phyloP scores from a whole-genome alignment of 2,329 filamentous ascomycete genomes.

The Calycina marina region DNA sequence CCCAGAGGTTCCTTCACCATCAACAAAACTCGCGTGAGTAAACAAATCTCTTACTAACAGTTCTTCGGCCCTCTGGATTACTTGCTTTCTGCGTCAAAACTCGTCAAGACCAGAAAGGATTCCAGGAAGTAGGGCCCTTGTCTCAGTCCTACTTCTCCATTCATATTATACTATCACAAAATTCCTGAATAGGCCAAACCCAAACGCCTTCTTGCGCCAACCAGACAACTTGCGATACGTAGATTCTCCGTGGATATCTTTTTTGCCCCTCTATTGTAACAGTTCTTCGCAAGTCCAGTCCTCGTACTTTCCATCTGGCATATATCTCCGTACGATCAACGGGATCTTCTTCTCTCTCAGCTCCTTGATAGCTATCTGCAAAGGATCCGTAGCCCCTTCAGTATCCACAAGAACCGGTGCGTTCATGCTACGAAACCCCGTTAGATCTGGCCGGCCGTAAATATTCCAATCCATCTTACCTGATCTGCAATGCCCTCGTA shows the following conservation, averaged over 20 bases:
- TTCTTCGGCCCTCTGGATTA: no score
- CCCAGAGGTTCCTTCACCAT: no score
- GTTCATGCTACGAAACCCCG: slow-evolving; percentile 60
- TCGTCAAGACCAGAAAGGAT: no score
- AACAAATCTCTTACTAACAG: no score
- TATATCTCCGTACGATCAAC: slow-evolving; percentile 82
- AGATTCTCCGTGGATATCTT: no score
- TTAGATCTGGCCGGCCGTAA: slow-evolving; percentile 1
- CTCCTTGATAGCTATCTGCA: slow-evolving; percentile 97
- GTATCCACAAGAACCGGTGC: slow-evolving; percentile 92
- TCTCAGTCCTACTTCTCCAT: no score
- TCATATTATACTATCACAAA: no score
- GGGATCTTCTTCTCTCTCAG: slow-evolving; percentile 98
- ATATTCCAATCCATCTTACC: slow-evolving; percentile 46
- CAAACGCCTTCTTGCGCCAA: slow-evolving; percentile 21
- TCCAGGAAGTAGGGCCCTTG: no score
- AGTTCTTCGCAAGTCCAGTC: slow-evolving; percentile 99
- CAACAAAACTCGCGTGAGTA: no score
- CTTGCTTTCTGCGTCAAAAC: no score
- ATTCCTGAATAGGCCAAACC: no score
- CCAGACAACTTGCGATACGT: slow-evolving; percentile 16
- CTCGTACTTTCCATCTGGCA: slow-evolving; percentile 98
- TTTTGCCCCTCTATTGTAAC: no score
- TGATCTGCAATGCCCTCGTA: slow-evolving; percentile 89
- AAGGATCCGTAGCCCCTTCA: slow-evolving; percentile 91